These are phyloP conservation scores for Tilletiaria anomala DNA, from an alignment of 1,284 basidiomycete genomes.

Conservation along the genomic window DNA sequence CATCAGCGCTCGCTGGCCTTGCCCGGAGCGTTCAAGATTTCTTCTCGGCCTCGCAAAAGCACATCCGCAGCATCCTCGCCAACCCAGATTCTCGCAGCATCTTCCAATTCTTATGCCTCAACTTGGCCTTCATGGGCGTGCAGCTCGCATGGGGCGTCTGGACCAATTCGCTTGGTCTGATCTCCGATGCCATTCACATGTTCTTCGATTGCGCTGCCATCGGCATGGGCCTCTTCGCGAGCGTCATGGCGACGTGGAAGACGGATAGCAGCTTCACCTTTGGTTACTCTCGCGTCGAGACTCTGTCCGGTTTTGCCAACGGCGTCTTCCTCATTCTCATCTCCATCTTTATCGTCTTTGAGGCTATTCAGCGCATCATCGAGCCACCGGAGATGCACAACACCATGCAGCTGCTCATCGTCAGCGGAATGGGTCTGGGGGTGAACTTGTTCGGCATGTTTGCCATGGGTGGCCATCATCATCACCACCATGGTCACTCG, in stretches of 20 bases:
- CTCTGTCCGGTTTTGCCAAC: constrained; percentile 93
- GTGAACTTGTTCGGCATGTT: constrained; percentile 99
- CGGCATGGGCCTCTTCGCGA: constrained; percentile 85
- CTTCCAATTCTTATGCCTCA: constrained; percentile 89
- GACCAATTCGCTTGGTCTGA: constrained; percentile 91
- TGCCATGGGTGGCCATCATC: constrained; percentile 59
- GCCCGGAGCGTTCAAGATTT: constrained; percentile 6
- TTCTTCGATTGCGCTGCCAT: constrained; percentile 98
- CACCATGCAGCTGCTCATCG: constrained; percentile 76
- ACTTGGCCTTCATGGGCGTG: constrained; percentile 80
- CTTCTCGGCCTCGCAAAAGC: constrained; percentile 19
- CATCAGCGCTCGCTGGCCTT: constrained; percentile 13
- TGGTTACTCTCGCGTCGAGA: constrained; percentile 96
- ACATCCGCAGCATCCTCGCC: constrained; percentile 67
- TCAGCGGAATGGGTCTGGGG: constrained; percentile 71
- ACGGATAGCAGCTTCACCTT: constrained; percentile 89
- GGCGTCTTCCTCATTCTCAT: constrained; percentile 92
- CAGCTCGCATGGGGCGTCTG: constrained; percentile 58
- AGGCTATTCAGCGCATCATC: constrained; percentile 86
- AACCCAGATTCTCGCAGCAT: constrained; percentile 87
- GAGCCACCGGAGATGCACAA: constrained; percentile 92
- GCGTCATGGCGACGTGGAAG: constrained; percentile 94
- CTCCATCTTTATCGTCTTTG: constrained; percentile 94
- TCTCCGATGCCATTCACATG: constrained; percentile 99
- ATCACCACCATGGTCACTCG: constrained; percentile 15